Evolutionary conservation across 768 basidiomycete species (phyloP), one percentile per base, ranked within the genome.

Genomic region (Boletus barrowsii): DNA sequence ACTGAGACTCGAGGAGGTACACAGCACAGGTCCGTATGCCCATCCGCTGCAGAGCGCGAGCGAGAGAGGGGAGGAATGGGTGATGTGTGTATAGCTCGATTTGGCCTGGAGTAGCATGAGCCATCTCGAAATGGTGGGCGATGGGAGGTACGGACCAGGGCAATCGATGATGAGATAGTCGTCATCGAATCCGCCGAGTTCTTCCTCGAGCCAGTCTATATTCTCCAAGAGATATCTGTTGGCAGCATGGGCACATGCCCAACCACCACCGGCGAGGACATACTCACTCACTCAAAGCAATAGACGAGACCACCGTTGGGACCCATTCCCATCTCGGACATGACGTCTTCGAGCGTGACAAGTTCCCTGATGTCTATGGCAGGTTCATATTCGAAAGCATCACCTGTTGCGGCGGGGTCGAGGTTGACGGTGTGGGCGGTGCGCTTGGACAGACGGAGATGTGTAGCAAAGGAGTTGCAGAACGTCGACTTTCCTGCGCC

Each of bases 81-180:
- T 98, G 93, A 72, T 99, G 97, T 3, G 97, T 98, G 69, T 98
- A 98, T 17, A 99, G 80, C 72, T 99, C 97, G 64, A 99, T 99
- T 73, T 99, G 97, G 35, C 95, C 94, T 93, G 45, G 33, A 40
- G 42, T 47, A 22, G 29, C 36, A 39, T 60, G 42, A 65, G 55
- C 45, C 9, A 7, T 11, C 51, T 29, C 41, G 37, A 47, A 17
- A 32, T 7, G 49, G 32, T 36, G n/a, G 51, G 44, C 46, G 36
- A 41, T 14, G 11, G 11, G 29, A n/a, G 26, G 30, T 35, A 55
- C 76, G 44, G 62, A 90, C 90, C 91, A 60, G 93, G 93, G 62
- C 93, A 95, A 73, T 95, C 93, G 56, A 94, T 83, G 55, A 95
- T 83, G 42, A 94, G 81, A 74, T 98, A 99, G 72, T 99, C 97